Conservation (phyloP, 345 rosid genomes). For the Capsella bursapastoris region DNA sequence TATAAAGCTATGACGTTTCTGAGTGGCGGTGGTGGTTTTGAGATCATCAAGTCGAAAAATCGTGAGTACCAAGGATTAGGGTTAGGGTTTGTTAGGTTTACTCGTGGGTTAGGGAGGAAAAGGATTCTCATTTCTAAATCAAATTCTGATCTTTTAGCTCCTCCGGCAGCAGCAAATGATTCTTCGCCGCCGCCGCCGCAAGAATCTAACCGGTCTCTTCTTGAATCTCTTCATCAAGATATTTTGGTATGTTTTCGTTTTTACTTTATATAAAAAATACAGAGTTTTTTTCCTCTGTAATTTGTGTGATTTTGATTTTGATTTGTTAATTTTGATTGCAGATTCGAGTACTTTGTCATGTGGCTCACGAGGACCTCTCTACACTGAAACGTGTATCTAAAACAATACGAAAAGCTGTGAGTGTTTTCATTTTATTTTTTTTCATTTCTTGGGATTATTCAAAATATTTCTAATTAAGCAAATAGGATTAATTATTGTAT, state of each 20-base stretch:
- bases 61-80: slow-evolving; percentile 9
- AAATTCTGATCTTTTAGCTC: slow-evolving; percentile 9
- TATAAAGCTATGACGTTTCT: slow-evolving; percentile 23
- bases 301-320: not conserved
- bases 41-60: not conserved
- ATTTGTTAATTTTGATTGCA: slow-evolving; percentile 1
- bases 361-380: slow-evolving; percentile 40
- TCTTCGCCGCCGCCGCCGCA: not conserved
- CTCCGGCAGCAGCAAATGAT: not conserved
- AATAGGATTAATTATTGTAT: not conserved
- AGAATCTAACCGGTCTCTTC: slow-evolving; percentile 12
- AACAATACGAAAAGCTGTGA: slow-evolving; percentile 36
- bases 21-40: not conserved
- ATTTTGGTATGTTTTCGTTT: slow-evolving; percentile 33
- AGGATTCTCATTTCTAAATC: slow-evolving; percentile 37
- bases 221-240: slow-evolving; percentile 47
- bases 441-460: not conserved
- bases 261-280: no score
- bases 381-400: slow-evolving; percentile 39
- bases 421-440: not conserved
- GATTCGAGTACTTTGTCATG: slow-evolving; percentile 44
- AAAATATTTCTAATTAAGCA: slow-evolving; percentile 13
- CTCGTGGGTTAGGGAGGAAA: slow-evolving; percentile 40
- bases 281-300: no score
- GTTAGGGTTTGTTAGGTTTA: slow-evolving; percentile 39